A percentile compares a stretch with the other conserved stretches of the same genome.
Evolutionary conservation across 192 early-diverging fungal species (phyloP).

Genomic region (Dispira parvispora): DNA sequence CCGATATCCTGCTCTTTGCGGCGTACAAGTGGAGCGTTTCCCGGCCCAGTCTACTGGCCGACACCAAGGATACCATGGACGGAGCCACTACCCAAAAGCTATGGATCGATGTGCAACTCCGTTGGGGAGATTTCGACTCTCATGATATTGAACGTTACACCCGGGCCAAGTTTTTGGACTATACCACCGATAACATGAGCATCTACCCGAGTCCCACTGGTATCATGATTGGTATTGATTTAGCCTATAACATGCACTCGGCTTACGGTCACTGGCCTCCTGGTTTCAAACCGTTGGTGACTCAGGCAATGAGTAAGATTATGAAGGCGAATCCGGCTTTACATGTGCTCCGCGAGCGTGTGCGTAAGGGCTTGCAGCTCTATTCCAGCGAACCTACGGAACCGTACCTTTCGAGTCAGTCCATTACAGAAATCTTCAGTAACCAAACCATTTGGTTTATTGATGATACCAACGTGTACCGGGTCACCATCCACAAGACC

Average conservation of each 20-base stretch:
- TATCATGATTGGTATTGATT: conserved; percentile 91
- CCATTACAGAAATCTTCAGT: conserved; percentile 92
- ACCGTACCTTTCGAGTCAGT: conserved; percentile 87
- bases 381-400: conserved; percentile 98
- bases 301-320: conserved; percentile 97
- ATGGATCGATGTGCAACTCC: conserved; percentile 96
- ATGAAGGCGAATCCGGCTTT: conserved; percentile 98
- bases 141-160: conserved; percentile 99
- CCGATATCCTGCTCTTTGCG: conserved; percentile 89
- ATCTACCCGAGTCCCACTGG: conserved; percentile 99
- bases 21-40: conserved; percentile 98
- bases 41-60: conserved; percentile 81
- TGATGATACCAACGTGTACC: conserved; percentile 98
- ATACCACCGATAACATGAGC: conserved; percentile 96
- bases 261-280: conserved; percentile 99
- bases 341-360: conserved; percentile 94
- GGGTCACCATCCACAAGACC: conserved; percentile 98
- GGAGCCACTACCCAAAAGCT: conserved; percentile 91
- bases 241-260: conserved; percentile 86
- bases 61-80: conserved; percentile 90
- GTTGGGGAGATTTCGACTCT: conserved; percentile 98
- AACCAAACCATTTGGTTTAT: conserved; percentile 99
- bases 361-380: conserved; percentile 93
- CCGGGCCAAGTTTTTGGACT: conserved; percentile 94
- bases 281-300: conserved; percentile 94